Evolutionary conservation across 2,329 filamentous ascomycete genomes (phyloP).

Genomic region (Fusarium duplospermum): DNA sequence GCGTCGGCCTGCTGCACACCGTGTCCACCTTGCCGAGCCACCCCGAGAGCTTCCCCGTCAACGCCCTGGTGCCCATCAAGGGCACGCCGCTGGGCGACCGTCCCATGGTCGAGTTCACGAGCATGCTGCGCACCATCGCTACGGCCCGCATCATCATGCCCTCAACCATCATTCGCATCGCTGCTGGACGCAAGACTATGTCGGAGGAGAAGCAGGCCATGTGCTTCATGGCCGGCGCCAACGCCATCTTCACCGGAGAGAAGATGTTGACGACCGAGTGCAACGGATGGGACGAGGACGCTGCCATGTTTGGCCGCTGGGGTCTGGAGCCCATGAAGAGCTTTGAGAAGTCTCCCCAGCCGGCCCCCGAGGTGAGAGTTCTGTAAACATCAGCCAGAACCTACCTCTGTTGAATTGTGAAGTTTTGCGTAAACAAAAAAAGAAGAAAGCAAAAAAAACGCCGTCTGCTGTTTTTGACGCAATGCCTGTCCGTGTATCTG

Average conservation of each 20-base stretch:
- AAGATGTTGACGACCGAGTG: constrained; percentile 96
- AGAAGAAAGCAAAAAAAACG: background rate
- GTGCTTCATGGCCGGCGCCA: constrained; percentile 91
- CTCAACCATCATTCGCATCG: constrained; percentile 85
- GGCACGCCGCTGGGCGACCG: constrained; percentile 86
- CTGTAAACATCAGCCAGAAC: constrained; percentile 19
- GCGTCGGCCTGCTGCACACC: constrained; percentile 85
- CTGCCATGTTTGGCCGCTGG: constrained; percentile 84
- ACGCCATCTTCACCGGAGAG: constrained; percentile 95
- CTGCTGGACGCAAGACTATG: constrained; percentile 86
- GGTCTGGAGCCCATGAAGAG: constrained; percentile 82
- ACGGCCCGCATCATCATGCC: constrained; percentile 88
- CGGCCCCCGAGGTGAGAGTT: constrained; percentile 41
- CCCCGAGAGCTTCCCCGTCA: constrained; percentile 92
- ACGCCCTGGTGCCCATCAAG: constrained; percentile 90
- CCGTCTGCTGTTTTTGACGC: background rate
- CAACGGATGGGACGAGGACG: constrained; percentile 91
- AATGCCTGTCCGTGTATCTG: background rate
- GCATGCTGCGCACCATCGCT: constrained; percentile 84
- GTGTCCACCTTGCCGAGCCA: constrained; percentile 83
- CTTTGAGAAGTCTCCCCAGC: constrained; percentile 52
- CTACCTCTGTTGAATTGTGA: background rate
- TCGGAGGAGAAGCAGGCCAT: constrained; percentile 88
- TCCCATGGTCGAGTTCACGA: constrained; percentile 79
- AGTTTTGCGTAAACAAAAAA: background rate